Evolutionary conservation across 306 rosid genomes (phyloP), one percentile per base, ranked within the genome.

Genomic region (Citrullus amarus): DNA sequence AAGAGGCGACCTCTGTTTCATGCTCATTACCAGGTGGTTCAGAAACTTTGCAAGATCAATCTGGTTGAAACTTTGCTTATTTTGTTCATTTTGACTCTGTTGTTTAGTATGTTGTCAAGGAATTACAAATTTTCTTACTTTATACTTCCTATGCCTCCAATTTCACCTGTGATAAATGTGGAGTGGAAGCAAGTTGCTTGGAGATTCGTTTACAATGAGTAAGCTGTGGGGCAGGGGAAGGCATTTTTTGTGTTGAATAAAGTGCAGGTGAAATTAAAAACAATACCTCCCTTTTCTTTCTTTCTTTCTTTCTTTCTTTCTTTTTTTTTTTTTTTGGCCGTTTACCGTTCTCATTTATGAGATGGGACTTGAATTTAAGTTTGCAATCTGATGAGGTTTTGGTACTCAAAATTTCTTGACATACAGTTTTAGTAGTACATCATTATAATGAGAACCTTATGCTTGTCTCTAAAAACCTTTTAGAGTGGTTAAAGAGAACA

Each of bases 211-310:
- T 70, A 57, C 79, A 18, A 25, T 30, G 80, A 61, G 72, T 14
- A 69, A 83, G 73, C 80, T 59, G 72, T 85, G 83, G 95, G 90
- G 86, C 82, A 80, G 81, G 85, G 82, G 90, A 81, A 74, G 86
- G 85, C 89, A 82, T 59, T 90, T 90, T 90, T 88, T 86, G 96
- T 82, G 96, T 86, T 89, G 87, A 93, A 93, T 90, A 89, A 90
- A 86, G 81, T 82, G 94, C 97, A 87, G 90, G 94, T 91, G 86
- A 84, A 85, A 87, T 89, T 73, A 4, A 86, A 85, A 85, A 84
- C 80, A 76, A 70, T 77, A 22, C 39, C 8, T 77, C 22, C 54
- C 5, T 15, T 53, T 17, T 16, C 2, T 44, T 44, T 6, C 9
- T 8, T 44, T 36, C 20, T 44, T 6, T 6, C 9, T 8, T 44